Conservation (phyloP, 306 rosid species). For the Fragaria nilgerrensis region DNA sequence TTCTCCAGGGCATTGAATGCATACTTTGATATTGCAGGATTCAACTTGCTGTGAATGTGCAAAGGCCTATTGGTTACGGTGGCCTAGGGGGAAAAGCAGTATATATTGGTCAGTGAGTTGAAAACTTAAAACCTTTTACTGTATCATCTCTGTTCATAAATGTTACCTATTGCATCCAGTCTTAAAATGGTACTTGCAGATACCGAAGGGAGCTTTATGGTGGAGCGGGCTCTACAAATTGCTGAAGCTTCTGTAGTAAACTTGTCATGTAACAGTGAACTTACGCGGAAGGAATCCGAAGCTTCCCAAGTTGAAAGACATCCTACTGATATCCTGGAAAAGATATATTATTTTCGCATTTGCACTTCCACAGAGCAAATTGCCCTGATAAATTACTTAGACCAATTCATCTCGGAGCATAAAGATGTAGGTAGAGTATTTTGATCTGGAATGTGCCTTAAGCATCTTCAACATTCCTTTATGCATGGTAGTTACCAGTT, state of each 20-base stretch:
- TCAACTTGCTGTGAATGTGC: constrained; percentile 94
- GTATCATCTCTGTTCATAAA: constrained; percentile 15
- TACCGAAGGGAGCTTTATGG: constrained; percentile 97
- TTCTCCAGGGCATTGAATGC: constrained; percentile 8
- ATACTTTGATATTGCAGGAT: constrained; percentile 49
- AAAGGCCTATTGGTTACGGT: constrained; percentile 75
- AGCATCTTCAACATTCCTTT: neutral
- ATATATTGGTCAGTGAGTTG: constrained; percentile 63
- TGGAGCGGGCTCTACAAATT: constrained; percentile 82
- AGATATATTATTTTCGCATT: constrained; percentile 71
- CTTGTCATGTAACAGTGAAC: constrained; percentile 52
- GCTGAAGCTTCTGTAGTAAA: constrained; percentile 87
- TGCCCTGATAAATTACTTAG: constrained; percentile 75
- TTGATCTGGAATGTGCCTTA: neutral
- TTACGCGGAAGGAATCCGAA: constrained; percentile 45
- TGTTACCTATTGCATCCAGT: constrained; percentile 21
- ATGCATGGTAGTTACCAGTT: neutral
- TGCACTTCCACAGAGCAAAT: constrained; percentile 96
- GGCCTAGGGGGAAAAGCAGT: constrained; percentile 90
- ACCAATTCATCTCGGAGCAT: constrained; percentile 78
- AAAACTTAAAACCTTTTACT: neutral
- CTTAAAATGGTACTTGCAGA: constrained; percentile 41
- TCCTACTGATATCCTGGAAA: constrained; percentile 65
- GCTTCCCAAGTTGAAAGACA: constrained; percentile 47
- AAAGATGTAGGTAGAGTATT: constrained; percentile 62